Evolutionary conservation across 257 asterid species (phyloP).

Genomic region (Apocynum venetum): DNA sequence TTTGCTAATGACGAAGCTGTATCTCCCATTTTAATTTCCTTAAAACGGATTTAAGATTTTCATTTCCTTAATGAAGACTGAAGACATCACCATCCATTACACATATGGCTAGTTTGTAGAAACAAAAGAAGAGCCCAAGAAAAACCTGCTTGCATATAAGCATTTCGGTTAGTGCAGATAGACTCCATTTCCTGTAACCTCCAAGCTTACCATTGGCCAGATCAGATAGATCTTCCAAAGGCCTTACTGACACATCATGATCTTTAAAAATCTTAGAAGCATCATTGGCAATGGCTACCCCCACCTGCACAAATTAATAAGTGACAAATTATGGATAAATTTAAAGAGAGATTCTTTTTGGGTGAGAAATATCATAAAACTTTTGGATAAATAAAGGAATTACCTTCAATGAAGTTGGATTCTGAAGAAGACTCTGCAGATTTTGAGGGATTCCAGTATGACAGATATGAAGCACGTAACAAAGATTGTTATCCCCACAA

Average conservation of each 20-base stretch:
- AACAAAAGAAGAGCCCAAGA: conserved; percentile 15
- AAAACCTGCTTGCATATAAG: conserved; percentile 71
- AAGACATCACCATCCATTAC: neutral
- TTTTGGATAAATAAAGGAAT: neutral
- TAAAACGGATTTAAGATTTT: neutral
- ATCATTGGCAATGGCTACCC: conserved; percentile 64
- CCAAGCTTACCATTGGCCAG: conserved; percentile 71
- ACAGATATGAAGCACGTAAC: conserved; percentile 74
- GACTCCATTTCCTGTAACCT: conserved; percentile 71
- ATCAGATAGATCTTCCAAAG: conserved; percentile 60
- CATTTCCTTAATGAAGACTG: neutral
- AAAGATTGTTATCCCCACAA: conserved; percentile 56
- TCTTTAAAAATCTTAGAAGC: conserved; percentile 54
- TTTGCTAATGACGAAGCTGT: neutral
- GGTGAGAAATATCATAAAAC: neutral
- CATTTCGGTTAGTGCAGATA: conserved; percentile 61
- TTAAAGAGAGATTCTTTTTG: neutral
- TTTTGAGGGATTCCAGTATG: conserved; percentile 73
- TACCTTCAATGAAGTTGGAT: conserved; percentile 62
- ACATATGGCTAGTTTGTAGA: too few relatives aligned
- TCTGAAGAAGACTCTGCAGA: conserved; percentile 68
- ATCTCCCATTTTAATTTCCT: neutral
- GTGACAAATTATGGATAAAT: neutral
- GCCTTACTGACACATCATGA: conserved; percentile 50
- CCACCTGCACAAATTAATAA: conserved; percentile 55